phyloP scores from a whole-genome alignment of 768 basidiomycete species.

The Cystofilobasidium macerans region DNA sequence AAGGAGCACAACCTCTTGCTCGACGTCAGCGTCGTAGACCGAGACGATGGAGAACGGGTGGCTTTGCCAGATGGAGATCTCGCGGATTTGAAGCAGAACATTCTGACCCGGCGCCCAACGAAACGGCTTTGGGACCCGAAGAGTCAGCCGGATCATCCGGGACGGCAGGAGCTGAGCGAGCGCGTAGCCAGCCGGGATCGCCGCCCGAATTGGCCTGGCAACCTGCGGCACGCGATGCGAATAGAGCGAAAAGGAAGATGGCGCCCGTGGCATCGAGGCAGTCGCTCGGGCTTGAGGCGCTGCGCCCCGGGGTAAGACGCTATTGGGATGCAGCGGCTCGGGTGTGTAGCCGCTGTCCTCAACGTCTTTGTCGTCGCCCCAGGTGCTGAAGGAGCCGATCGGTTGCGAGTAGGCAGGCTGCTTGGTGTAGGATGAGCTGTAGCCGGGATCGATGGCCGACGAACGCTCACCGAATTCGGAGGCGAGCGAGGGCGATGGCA shows the following conservation, averaged over 20 bases:
- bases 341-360: neutral
- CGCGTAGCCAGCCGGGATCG: conserved; percentile 55
- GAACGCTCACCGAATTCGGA: neutral
- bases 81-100: conserved; percentile 57
- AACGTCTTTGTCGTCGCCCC: neutral
- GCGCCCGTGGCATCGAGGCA: neutral
- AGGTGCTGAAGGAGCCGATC: neutral
- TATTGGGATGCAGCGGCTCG: neutral
- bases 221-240: conserved; percentile 12
- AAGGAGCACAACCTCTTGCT: conserved; percentile 53
- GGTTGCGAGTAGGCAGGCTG: neutral
- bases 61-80: conserved; percentile 50
- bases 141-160: conserved; percentile 55
- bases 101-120: conserved; percentile 71
- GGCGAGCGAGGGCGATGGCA: neutral
- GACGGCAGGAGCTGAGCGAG: conserved; percentile 61
- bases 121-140: conserved; percentile 49
- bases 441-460: neutral
- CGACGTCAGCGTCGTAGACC: conserved; percentile 48
- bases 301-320: neutral
- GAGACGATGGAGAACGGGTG: conserved; percentile 67
- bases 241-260: conserved; percentile 14
- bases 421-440: neutral
- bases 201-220: conserved; percentile 22
- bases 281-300: neutral